Conservation (phyloP, 768 basidiomycete species). For the Tulasnella sp. region DNA sequence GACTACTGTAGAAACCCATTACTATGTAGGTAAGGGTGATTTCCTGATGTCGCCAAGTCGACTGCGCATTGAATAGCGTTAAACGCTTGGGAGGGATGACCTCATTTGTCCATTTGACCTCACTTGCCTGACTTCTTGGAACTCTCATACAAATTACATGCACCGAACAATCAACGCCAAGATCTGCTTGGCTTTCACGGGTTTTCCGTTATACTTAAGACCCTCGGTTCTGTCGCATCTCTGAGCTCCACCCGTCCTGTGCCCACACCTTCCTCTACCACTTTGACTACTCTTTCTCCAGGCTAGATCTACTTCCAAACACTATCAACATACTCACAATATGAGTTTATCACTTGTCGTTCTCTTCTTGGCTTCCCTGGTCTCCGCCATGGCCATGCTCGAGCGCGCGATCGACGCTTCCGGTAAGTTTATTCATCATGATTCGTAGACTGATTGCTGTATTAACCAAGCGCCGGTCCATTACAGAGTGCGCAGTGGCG, state of each 20-base stretch:
- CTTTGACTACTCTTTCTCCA: neutral
- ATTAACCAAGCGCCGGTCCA: neutral
- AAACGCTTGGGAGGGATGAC: too few relatives aligned
- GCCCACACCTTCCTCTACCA: neutral
- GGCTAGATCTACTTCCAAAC: neutral
- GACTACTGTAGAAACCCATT: too few relatives aligned
- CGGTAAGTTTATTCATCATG: neutral
- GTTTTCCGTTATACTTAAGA: neutral
- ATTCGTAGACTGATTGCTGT: neutral
- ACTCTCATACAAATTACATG: neutral
- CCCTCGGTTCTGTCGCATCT: neutral
- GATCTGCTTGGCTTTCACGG: neutral
- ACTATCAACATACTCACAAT: neutral
- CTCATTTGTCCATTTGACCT: too few relatives aligned
- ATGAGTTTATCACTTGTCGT: neutral
- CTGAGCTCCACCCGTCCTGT: neutral
- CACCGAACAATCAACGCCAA: neutral
- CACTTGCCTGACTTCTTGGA: neutral
- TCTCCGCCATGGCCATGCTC: neutral
- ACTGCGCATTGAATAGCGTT: too few relatives aligned
- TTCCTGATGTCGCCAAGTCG: too few relatives aligned
- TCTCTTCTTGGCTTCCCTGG: neutral
- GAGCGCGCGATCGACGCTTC: neutral
- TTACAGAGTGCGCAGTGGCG: neutral
- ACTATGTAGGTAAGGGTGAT: too few relatives aligned